These are phyloP conservation scores for Colletotrichum godetiae DNA, from an alignment of 2,329 filamentous ascomycete species.

Conservation along the genomic window DNA sequence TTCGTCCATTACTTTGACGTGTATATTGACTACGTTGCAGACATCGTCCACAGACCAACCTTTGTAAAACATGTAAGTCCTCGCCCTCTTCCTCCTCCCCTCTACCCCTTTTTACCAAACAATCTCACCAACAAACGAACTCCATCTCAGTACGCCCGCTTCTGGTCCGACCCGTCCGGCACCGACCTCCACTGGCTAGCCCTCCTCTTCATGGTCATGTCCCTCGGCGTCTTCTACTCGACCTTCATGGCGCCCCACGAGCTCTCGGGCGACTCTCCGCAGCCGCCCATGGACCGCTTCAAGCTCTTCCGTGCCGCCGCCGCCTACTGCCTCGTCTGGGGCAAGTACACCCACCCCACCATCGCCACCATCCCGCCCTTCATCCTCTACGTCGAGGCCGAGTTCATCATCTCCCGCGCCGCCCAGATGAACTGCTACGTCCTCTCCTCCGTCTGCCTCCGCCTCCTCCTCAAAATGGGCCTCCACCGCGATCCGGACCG, in stretches of 20 bases:
- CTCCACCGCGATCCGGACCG: slow-evolving; percentile 66
- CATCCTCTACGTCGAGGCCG: slow-evolving; percentile 62
- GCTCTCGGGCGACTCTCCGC: slow-evolving; percentile 51
- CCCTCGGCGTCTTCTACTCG: slow-evolving; percentile 57
- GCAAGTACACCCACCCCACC: slow-evolving; percentile 62
- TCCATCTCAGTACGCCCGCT: slow-evolving; percentile 55
- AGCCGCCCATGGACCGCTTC: slow-evolving; percentile 57
- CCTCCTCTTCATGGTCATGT: slow-evolving; percentile 60
- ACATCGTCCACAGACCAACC: slow-evolving; percentile 64
- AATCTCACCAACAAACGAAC: background rate
- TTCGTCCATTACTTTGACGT: slow-evolving; percentile 15
- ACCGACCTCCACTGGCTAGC: slow-evolving; percentile 60
- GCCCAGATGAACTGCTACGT: slow-evolving; percentile 67
- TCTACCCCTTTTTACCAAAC: background rate
- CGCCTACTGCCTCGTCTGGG: slow-evolving; percentile 62
- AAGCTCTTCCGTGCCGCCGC: slow-evolving; percentile 60
- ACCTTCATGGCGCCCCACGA: slow-evolving; percentile 57
- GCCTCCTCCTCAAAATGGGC: slow-evolving; percentile 69
- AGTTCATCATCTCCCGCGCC: slow-evolving; percentile 63
- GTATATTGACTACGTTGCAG: slow-evolving; percentile 45
- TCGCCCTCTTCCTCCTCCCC: too few species aligned
- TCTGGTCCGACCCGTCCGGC: slow-evolving; percentile 56
- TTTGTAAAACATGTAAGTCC: slow-evolving; percentile 57
- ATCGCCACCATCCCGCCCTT: slow-evolving; percentile 61
- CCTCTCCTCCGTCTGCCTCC: slow-evolving; percentile 60